These are phyloP conservation scores for Dryadomyces quercus-mongolicae DNA, from an alignment of 2,329 filamentous ascomycete genomes.

Conservation along the genomic window DNA sequence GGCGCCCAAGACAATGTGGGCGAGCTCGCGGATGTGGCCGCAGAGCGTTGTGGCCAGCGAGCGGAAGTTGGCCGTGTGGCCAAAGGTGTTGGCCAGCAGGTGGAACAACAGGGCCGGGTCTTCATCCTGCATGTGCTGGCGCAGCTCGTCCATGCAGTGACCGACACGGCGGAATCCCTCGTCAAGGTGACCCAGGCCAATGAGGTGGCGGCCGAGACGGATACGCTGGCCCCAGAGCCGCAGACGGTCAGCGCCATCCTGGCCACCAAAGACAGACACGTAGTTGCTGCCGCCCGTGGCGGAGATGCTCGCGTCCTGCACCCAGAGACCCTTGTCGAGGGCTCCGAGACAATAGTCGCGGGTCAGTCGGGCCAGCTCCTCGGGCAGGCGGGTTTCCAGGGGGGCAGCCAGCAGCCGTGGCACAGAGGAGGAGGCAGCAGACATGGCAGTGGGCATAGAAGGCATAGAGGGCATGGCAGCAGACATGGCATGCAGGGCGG, in stretches of 20 bases:
- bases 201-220: constrained; percentile 11
- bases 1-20: constrained; percentile 8
- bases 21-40: constrained; percentile 6
- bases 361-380: constrained; percentile 13
- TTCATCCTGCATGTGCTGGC: constrained; percentile 13
- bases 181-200: constrained; percentile 9
- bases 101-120: constrained; percentile 15
- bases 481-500: background rate
- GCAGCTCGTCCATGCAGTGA: constrained; percentile 14
- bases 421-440: background rate
- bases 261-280: constrained; percentile 3
- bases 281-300: constrained; percentile 6
- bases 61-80: constrained; percentile 4
- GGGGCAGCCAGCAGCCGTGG: constrained; percentile 8
- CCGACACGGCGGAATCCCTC: constrained; percentile 13
- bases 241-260: constrained; percentile 9
- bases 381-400: constrained; percentile 8
- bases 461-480: background rate
- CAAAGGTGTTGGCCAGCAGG: constrained; percentile 10
- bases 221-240: constrained; percentile 13
- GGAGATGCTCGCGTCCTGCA: constrained; percentile 3
- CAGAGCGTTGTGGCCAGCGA: constrained; percentile 4
- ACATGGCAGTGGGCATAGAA: background rate
- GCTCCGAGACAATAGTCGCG: constrained; percentile 14
- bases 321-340: constrained; percentile 14